Conservation (phyloP, 2,329 filamentous ascomycete genomes). For the Diaporthe nobilis region DNA sequence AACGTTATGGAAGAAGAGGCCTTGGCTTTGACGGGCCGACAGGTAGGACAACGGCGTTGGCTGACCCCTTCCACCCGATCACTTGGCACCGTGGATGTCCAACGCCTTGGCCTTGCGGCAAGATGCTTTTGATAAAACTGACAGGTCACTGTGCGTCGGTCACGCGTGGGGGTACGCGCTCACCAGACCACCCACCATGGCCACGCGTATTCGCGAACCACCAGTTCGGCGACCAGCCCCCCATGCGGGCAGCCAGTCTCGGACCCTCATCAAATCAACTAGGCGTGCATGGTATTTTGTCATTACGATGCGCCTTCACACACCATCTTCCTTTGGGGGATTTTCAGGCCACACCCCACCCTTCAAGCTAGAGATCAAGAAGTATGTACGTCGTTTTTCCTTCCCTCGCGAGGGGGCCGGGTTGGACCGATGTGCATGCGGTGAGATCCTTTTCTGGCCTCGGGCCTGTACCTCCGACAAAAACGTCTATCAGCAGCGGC, state of each 20-base stretch:
- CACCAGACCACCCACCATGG: neutral
- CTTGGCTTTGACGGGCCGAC: neutral
- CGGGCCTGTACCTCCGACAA: constrained; percentile 1
- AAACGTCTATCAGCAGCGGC: neutral
- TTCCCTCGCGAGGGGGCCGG: neutral
- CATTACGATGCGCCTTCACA: neutral
- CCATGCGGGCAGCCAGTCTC: constrained; percentile 6
- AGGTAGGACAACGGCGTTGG: neutral
- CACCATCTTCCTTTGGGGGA: neutral
- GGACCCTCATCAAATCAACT: neutral
- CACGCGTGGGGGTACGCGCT: constrained; percentile 23
- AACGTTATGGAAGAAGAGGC: neutral
- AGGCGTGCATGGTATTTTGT: neutral
- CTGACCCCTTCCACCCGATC: neutral
- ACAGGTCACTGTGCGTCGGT: constrained; percentile 23
- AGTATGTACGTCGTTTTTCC: neutral
- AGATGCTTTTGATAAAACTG: constrained; percentile 17
- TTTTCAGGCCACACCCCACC: neutral
- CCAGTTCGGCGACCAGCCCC: neutral
- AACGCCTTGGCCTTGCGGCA: constrained; percentile 8
- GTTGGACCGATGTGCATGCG: neutral
- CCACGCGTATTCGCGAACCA: neutral
- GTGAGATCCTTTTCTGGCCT: constrained; percentile 3
- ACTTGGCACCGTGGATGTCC: neutral
- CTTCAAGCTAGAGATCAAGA: neutral